A percentile compares a stretch with the other conserved stretches of the same genome.
phyloP scores from a whole-genome alignment of 345 rosid genomes.

The Orychophragmus violaceus region DNA sequence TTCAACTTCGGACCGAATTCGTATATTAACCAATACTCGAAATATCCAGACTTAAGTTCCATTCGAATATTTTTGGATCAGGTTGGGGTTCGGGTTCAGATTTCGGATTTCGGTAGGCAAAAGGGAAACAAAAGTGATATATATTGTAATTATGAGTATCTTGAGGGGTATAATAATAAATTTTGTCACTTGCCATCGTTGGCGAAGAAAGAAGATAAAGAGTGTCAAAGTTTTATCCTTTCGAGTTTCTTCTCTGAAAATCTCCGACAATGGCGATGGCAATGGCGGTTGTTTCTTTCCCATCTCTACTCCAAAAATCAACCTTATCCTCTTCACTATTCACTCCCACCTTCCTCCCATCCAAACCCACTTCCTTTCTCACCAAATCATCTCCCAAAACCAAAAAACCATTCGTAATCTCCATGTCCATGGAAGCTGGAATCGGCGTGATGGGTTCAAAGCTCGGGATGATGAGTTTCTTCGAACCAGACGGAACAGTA shows the following conservation, averaged over 20 bases:
- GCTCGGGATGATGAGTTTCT: slow-evolving; percentile 92
- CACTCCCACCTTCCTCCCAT: neutral
- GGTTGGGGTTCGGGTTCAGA: too few species aligned
- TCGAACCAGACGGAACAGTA: slow-evolving; percentile 63
- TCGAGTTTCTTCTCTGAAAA: slow-evolving; percentile 6
- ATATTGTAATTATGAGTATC: neutral
- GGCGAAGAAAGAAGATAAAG: slow-evolving; percentile 21
- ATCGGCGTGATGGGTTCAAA: slow-evolving; percentile 93
- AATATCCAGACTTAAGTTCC: too few species aligned
- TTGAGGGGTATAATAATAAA: neutral
- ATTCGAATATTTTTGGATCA: too few species aligned
- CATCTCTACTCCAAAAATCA: neutral
- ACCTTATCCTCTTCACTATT: slow-evolving; percentile 4
- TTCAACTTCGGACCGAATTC: too few species aligned
- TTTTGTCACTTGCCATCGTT: too few species aligned
- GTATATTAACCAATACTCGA: too few species aligned
- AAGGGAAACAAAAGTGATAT: neutral
- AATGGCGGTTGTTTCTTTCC: slow-evolving; percentile 26
- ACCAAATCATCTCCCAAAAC: slow-evolving; percentile 5
- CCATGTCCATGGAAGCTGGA: slow-evolving; percentile 84
- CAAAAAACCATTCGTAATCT: slow-evolving; percentile 29
- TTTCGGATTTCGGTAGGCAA: too few species aligned
- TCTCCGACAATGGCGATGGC: slow-evolving; percentile 24
- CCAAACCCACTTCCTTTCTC: slow-evolving; percentile 8
- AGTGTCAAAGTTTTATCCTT: slow-evolving; percentile 20